phyloP scores from a whole-genome alignment of 805 yeast species.

The Kuraishia ogatae region DNA sequence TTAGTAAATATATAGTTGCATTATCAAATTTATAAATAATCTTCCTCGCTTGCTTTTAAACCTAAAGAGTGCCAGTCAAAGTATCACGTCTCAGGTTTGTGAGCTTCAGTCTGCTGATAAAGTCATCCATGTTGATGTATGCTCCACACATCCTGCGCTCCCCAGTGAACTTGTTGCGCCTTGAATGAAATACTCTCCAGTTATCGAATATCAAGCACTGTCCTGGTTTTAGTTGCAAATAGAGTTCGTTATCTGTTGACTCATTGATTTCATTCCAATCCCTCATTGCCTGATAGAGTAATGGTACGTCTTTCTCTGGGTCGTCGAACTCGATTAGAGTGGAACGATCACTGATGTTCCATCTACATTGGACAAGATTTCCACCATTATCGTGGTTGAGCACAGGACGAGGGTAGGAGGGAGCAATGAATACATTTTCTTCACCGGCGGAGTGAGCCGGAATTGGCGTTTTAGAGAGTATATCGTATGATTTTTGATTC shows the following conservation, averaged over 20 bases:
- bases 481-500: slow-evolving; percentile 42
- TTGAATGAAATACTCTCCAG: slow-evolving; percentile 65
- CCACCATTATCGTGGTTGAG: slow-evolving; percentile 44
- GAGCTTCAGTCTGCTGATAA: slow-evolving; percentile 35
- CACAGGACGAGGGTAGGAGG: slow-evolving; percentile 46
- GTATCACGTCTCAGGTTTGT: slow-evolving; percentile 38
- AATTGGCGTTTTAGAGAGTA: slow-evolving; percentile 39
- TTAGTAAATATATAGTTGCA: too few species aligned
- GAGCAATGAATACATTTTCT: slow-evolving; percentile 50
- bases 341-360: slow-evolving; percentile 68
- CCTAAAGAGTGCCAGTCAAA: slow-evolving; percentile 27
- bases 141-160: slow-evolving; percentile 68
- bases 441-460: slow-evolving; percentile 78
- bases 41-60: too few species aligned
- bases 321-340: slow-evolving; percentile 38
- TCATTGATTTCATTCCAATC: slow-evolving; percentile 47
- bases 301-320: slow-evolving; percentile 35
- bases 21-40: too few species aligned
- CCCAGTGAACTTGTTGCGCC: slow-evolving; percentile 61
- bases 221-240: slow-evolving; percentile 53
- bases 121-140: slow-evolving; percentile 61
- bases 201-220: slow-evolving; percentile 61
- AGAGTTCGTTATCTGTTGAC: slow-evolving; percentile 39
- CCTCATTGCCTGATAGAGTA: slow-evolving; percentile 48
- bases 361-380: slow-evolving; percentile 50